A percentile compares a stretch with the other conserved stretches of the same genome.
Evolutionary conservation across 179 eudicot species (phyloP).

Genomic region (Carnegiea gigantea): DNA sequence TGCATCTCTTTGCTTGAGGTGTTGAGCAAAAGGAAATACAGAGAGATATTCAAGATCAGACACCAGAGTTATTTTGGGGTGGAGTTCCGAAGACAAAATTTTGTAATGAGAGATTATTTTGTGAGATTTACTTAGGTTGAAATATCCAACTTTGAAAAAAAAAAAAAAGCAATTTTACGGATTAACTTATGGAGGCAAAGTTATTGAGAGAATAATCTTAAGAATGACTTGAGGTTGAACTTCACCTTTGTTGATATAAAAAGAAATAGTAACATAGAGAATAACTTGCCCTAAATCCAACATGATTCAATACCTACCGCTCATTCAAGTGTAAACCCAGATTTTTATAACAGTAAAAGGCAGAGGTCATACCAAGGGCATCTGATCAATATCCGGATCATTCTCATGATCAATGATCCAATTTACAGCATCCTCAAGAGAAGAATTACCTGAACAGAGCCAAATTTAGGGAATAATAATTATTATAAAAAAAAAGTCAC

Average conservation of each 20-base stretch:
- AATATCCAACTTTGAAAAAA: neutral
- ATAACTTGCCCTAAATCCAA: neutral
- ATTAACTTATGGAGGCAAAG: neutral
- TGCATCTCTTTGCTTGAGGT: neutral
- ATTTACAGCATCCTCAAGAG: conserved; percentile 58
- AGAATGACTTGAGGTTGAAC: neutral
- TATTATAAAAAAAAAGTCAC: neutral
- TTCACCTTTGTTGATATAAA: neutral
- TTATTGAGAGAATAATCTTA: neutral
- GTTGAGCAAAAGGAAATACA: neutral
- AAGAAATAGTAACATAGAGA: neutral
- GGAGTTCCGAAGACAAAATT: neutral
- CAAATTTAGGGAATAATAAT: neutral
- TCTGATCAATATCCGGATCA: conserved; percentile 59
- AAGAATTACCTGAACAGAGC: conserved; percentile 52
- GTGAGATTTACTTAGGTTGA: neutral
- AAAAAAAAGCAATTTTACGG: neutral
- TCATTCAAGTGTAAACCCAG: neutral
- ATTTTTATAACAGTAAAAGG: neutral
- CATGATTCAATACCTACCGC: conserved; percentile 7
- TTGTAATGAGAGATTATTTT: neutral
- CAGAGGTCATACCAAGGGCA: conserved; percentile 47
- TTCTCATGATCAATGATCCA: conserved; percentile 71
- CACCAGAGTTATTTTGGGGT: neutral
- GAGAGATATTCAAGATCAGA: neutral